Base-by-base conservation (phyloP, 805 yeast genomes). In the Yarrowia deformans region DNA sequence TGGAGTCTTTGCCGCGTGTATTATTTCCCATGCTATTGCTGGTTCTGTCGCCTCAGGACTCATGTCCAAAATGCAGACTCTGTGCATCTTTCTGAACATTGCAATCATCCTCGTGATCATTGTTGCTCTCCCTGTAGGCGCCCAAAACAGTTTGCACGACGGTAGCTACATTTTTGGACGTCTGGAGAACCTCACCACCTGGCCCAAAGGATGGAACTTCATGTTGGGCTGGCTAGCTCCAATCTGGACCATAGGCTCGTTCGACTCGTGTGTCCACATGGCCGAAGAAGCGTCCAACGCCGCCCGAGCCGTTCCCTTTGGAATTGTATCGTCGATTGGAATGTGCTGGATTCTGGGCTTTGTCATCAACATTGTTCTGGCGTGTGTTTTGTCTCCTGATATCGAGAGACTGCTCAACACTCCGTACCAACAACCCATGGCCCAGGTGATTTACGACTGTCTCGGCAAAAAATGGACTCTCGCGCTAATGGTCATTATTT, bases 151-250 rank as follows among this genome's bases (percentile, higher is more conserved):
- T 32, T 39, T 49, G 19, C 55, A 49, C 39, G 23, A 49, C 19
- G 55, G 55, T 8, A 18, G 19, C 14, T 49, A 49, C 14, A 49
- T 49, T n/a, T 49, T 49, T 32, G 55, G 55, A 0, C 55, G 55
- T 4, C 23, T 49, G 8, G 55, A 49, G n/a, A 49, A 49, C 39
- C 55, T 49, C 23, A 32, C 23, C 1, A 49, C 39, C 3, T 49
- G 55, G 55, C 55, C 55, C 32, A 49, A 14, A 34, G 55, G 55
- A 8, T 49, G 55, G 55, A 49, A 34, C 39, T 49, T 49, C 39
- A 49, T 49, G 18, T 23, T 49, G 9, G 55, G 55, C 6, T 49
- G 55, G 55, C 14, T 49, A 1, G 55, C 55, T 4, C 55, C 55
- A 0, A 49, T 49, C 9, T 49, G 55, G 55, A 49, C 55, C 8